Percentiles rank a stretch among this genome's conserved stretches.
These are phyloP conservation scores for Tulasnella sp. DNA, from an alignment of 768 basidiomycete genomes.

Conservation along the genomic window DNA sequence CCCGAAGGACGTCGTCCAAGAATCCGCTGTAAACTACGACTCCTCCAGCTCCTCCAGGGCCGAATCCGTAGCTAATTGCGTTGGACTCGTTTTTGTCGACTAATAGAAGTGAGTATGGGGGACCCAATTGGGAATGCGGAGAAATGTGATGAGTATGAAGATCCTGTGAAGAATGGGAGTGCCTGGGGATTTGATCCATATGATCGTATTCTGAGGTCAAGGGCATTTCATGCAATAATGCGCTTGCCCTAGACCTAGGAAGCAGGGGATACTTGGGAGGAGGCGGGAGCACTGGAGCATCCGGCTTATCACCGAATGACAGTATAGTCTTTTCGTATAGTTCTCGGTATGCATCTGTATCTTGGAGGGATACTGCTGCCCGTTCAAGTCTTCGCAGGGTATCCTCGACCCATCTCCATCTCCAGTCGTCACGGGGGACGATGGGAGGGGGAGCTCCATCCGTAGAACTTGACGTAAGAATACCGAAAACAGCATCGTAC, in stretches of 20 bases:
- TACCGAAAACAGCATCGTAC: conserved; percentile 70
- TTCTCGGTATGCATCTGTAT: conserved; percentile 32
- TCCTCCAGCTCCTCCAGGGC: conserved; percentile 80
- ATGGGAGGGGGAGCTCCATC: conserved; percentile 44
- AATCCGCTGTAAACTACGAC: conserved; percentile 93
- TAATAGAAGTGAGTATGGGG: conserved; percentile 83
- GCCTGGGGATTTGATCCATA: no score
- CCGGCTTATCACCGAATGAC: conserved; percentile 29
- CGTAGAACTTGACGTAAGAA: conserved; percentile 39
- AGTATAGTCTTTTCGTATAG: conserved; percentile 42
- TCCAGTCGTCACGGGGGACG: conserved; percentile 73
- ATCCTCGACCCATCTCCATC: conserved; percentile 72
- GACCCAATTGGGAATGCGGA: conserved; percentile 50
- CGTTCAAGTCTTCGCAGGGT: conserved; percentile 66
- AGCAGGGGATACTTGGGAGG: conserved; percentile 67
- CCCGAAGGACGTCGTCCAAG: conserved; percentile 54
- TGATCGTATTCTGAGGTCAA: conserved; percentile 22
- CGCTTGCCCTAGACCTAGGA: conserved; percentile 70
- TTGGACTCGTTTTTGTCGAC: conserved; percentile 79
- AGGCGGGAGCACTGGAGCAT: conserved; percentile 52
- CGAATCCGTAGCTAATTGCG: conserved; percentile 94
- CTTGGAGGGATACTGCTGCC: conserved; percentile 31
- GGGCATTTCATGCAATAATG: conserved; percentile 40
- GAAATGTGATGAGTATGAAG: conserved; percentile 27
- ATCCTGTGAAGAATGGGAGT: no score